Conservation (phyloP, 2,329 filamentous ascomycete species). For the Zarea fungicola region DNA sequence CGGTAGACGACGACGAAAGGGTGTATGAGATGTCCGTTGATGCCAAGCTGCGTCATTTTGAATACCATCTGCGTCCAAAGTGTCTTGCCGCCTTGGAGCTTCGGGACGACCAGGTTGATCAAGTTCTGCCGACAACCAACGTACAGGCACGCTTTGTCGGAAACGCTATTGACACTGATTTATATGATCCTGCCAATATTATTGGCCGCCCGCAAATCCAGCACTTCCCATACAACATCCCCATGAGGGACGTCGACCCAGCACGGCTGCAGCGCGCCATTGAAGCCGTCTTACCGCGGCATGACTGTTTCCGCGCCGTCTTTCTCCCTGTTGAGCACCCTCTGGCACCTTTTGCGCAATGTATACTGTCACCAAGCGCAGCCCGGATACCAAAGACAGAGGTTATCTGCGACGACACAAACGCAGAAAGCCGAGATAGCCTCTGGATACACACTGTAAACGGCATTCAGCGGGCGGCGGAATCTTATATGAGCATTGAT, state of each 20-base stretch:
- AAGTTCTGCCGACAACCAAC: constrained; percentile 7
- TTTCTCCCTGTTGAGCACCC: constrained; percentile 10
- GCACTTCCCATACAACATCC: constrained; percentile 12
- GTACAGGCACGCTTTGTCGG: constrained; percentile 1
- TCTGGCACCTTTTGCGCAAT: constrained; percentile 11
- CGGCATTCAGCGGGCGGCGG: neutral
- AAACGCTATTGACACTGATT: neutral
- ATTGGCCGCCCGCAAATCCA: constrained; percentile 7
- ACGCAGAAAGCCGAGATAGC: neutral
- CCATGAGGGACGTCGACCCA: constrained; percentile 4
- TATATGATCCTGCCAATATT: constrained; percentile 8
- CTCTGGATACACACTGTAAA: neutral
- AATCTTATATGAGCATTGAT: constrained; percentile 4
- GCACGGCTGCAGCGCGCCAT: constrained; percentile 12
- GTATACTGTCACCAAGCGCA: neutral
- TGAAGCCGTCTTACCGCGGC: constrained; percentile 1
- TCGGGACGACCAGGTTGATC: neutral
- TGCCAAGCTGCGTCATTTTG: constrained; percentile 5
- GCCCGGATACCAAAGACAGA: neutral
- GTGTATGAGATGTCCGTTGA: neutral
- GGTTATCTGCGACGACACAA: neutral
- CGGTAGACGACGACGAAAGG: constrained; percentile 8
- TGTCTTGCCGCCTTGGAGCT: neutral
- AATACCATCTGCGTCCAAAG: neutral
- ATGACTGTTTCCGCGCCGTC: constrained; percentile 14